phyloP scores from a whole-genome alignment of 768 basidiomycete species.

The Pulveroboletus sp. region DNA sequence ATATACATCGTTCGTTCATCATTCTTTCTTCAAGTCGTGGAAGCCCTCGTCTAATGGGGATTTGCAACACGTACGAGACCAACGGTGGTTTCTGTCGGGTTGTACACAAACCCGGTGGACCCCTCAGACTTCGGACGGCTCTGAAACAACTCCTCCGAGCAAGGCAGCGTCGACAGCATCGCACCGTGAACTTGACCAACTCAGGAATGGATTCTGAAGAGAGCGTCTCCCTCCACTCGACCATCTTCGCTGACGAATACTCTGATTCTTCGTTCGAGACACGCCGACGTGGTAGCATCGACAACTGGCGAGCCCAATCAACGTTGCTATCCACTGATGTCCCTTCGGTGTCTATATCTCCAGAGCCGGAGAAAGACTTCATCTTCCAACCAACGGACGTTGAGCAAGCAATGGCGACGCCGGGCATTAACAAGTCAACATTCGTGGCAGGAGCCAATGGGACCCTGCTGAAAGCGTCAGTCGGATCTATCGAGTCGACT shows the following conservation, averaged over 20 bases:
- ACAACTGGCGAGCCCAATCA: constrained; percentile 24
- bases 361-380: constrained; percentile 31
- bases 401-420: constrained; percentile 7
- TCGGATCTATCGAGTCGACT: constrained; percentile 46
- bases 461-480: constrained; percentile 63
- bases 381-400: constrained; percentile 14
- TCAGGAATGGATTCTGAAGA: constrained; percentile 24
- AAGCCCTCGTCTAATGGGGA: constrained; percentile 55
- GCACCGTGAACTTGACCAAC: constrained; percentile 16
- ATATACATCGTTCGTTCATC: constrained; percentile 64
- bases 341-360: constrained; percentile 16
- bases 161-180: constrained; percentile 30
- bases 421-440: constrained; percentile 35
- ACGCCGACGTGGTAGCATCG: constrained; percentile 34
- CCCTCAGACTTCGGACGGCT: constrained; percentile 62
- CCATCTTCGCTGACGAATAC: constrained; percentile 27
- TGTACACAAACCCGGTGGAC: constrained; percentile 86
- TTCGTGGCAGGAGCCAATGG: constrained; percentile 58
- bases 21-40: constrained; percentile 71
- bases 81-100: constrained; percentile 88
- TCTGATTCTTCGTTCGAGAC: constrained; percentile 11
- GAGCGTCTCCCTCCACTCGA: constrained; percentile 24
- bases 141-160: constrained; percentile 46
- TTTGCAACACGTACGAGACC: constrained; percentile 67
- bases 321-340: constrained; percentile 3